Base-by-base conservation (phyloP, 441 rosid species). In the Adansonia gregorii region DNA sequence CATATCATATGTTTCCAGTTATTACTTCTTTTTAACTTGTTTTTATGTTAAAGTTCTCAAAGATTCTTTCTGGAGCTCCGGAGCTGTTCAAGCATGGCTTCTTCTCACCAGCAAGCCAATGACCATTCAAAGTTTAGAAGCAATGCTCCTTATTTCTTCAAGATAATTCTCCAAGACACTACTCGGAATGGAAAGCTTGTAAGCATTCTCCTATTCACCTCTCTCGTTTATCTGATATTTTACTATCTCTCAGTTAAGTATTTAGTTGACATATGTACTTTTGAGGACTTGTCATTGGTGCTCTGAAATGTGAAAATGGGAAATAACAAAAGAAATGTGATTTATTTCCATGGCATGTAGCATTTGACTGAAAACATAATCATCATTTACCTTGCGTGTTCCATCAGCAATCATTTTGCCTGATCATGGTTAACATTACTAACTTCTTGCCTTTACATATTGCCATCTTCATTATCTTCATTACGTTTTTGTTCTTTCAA, bases 101-200 rank as follows among this genome's bases (percentile, higher is more conserved):
- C 67, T 61, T 63, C 67, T 63, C 45, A 63, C 19, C 67, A 63
- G 43, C 67, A 63, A 14, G 67, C 45, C 67, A 31, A 31, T 6
- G 43, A 0, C 9, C 10, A 17, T 54, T 72, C 19, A n/a, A 54
- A 4, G 46, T n/a, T 54, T 9, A n/a, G 2, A 31, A 54, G n/a
- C n/a, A 17, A 35, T 12, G 35, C 64, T 0, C 75, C 64, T 35
- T 43, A 17, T 54, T 54, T 72, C 64, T 54, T 72, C 31, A 72
- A 72, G 31, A 27, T 14, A 31, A 63, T 63, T 63, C 67, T 31
- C 20, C 45, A 27, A 14, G 43, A 63, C 67, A 12, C 67, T 63
- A 63, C 31, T 8, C 43, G 14, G 43, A n/a, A 63, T 63, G 67
- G 45, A 63, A 54, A 54, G 55, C 75, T 72, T 72, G 75, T 35